Base-by-base conservation (phyloP, 805 yeast species). In the Yamadazyma insecticola region DNA sequence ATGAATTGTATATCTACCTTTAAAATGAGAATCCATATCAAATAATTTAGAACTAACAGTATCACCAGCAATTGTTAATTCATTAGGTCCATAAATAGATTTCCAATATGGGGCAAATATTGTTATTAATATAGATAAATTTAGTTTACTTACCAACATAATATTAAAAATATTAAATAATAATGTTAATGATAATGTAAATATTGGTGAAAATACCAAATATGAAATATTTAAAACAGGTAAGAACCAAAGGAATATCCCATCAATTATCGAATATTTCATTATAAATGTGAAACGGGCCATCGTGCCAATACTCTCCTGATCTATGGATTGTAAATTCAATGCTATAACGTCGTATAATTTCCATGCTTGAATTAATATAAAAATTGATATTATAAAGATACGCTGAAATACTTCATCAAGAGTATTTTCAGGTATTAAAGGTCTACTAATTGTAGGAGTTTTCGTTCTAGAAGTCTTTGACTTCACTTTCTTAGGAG, bases 291-390 rank as follows among this genome's bases (percentile, higher is more conserved):
- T 65, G 57, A 74, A 63, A 37, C 49, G 74, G 67, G 38, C 77
- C 67, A 47, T 64, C 33, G 30, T 24, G 13, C 15, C 59, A 36
- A 10, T 62, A 30, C 44, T n/a, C n/a, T 48, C 11, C 51, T 55
- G 22, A 42, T 29, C 32, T 35, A 26, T 6, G 3, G n/a, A 29
- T 12, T 66, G 71, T 16, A 73, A 66, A 44, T 78, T 78, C 35
- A 84, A 57, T 14, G 76, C 52, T 20, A 79, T 57, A 24, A 84
- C 55, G 50, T 86, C 95, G 44, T 82, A 84, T 1, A 85, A 35
- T 51, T 92, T 90, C 74, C 83, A 83, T n/a, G 85, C 74, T 55
- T 89, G 97, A n/a, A 90, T 67, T 20, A 83, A 64, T 2, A 73
- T 62, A 50, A 87, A 85, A 8, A 84, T 39, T 1, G 85, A 72